These are phyloP conservation scores for Carpediemonas membranifera DNA, from an alignment of 78 protist species.

Conservation along the genomic window DNA sequence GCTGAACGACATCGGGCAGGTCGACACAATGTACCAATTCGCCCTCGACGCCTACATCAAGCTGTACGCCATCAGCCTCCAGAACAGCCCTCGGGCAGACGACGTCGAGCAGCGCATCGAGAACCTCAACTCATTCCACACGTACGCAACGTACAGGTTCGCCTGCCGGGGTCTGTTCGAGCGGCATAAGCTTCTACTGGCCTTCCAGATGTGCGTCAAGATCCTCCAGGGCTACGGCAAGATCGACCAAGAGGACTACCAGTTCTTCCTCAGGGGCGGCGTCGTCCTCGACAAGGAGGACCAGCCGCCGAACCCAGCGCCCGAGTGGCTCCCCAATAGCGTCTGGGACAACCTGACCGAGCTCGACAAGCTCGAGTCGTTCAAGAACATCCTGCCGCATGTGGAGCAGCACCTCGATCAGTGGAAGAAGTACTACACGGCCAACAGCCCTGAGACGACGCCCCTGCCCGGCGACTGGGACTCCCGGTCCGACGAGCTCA, in stretches of 20 bases:
- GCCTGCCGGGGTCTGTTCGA: slow-evolving; percentile 64
- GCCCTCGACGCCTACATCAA: slow-evolving; percentile 56
- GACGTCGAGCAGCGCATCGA: slow-evolving; percentile 39
- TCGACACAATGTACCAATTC: slow-evolving; percentile 82
- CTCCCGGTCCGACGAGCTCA: slow-evolving; percentile 4
- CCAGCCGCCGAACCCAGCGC: background rate
- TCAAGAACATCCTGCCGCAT: background rate
- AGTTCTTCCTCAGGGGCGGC: slow-evolving; percentile 54
- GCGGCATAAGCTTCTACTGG: slow-evolving; percentile 46
- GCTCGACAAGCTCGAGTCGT: slow-evolving; percentile 45
- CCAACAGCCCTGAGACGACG: slow-evolving; percentile 52
- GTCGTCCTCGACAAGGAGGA: slow-evolving; percentile 1
- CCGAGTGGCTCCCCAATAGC: slow-evolving; percentile 1
- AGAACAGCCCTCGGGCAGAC: background rate
- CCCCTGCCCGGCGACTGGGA: slow-evolving; percentile 41
- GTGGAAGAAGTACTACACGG: slow-evolving; percentile 47
- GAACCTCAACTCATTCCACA: slow-evolving; percentile 53
- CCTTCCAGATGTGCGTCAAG: slow-evolving; percentile 32
- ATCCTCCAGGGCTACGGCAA: slow-evolving; percentile 37
- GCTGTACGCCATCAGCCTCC: slow-evolving; percentile 40
- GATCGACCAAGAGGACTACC: slow-evolving; percentile 33
- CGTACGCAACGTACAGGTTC: slow-evolving; percentile 27
- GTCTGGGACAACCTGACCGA: slow-evolving; percentile 74
- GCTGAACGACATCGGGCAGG: slow-evolving; percentile 47
- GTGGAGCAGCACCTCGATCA: background rate